phyloP scores from a whole-genome alignment of 164 flowering plant genomes.

The Vitis riparia region DNA sequence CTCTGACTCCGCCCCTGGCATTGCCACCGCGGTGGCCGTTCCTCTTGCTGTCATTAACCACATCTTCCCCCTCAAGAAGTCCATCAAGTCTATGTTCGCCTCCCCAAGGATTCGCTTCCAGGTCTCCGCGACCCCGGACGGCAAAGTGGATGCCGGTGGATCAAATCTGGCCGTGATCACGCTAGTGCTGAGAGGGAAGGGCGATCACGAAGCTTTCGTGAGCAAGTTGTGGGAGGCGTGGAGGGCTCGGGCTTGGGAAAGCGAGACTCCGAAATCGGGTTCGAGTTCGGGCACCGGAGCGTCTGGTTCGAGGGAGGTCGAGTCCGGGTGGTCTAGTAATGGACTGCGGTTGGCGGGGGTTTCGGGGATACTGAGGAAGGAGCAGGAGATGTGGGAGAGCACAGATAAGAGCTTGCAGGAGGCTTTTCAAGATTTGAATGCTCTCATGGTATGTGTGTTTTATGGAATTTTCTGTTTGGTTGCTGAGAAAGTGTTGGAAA shows the following conservation, averaged over 20 bases:
- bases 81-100: slow-evolving; percentile 72
- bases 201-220: slow-evolving; percentile 60
- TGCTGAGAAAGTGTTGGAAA: neutral
- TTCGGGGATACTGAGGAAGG: slow-evolving; percentile 91
- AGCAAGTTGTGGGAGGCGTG: slow-evolving; percentile 70
- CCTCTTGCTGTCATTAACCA: slow-evolving; percentile 62
- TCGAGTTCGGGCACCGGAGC: slow-evolving; percentile 13
- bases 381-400: slow-evolving; percentile 97
- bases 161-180: slow-evolving; percentile 48
- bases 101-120: slow-evolving; percentile 79
- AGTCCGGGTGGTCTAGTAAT: slow-evolving; percentile 11
- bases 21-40: slow-evolving; percentile 25
- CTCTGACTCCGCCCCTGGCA: slow-evolving; percentile 25
- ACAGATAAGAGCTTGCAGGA: slow-evolving; percentile 95
- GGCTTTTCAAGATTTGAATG: slow-evolving; percentile 94
- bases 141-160: slow-evolving; percentile 12
- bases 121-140: slow-evolving; percentile 31
- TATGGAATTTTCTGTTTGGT: neutral
- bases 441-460: slow-evolving; percentile 69
- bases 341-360: slow-evolving; percentile 66
- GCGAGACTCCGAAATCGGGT: slow-evolving; percentile 10
- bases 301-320: slow-evolving; percentile 20
- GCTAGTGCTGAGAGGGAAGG: slow-evolving; percentile 69
- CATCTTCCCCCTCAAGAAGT: slow-evolving; percentile 64
- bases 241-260: slow-evolving; percentile 82